Evolutionary conservation across 2,329 filamentous ascomycete genomes (phyloP), one percentile per base, ranked within the genome.

Genomic region (Fusarium bactridioides): DNA sequence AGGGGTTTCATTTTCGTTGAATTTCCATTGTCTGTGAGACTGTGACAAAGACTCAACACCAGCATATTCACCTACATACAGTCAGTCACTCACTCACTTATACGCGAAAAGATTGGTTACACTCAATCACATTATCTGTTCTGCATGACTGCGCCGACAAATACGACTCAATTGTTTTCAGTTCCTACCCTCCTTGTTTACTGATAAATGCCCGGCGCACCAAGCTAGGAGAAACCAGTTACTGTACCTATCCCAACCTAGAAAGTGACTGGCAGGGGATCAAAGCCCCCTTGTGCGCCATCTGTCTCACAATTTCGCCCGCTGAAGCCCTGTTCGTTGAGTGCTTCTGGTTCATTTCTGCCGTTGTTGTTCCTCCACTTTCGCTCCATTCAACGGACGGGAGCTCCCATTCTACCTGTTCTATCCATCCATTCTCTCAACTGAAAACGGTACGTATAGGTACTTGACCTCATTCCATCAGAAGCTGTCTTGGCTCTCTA

Each of bases 401-500:
- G 58, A 67, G 48, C 41, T 61, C 41, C 56, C 64, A 53, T 33
- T 33, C 13, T 33, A 33, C 31, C 31, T 8, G 13, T 58, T 50
- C 45, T 48, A 48, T n/a, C 45, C n/a, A 43, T 43, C 33, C 41
- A 43, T 44, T 48, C 59, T 29, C 51, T 69, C 59, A 72, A 72
- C 64, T 64, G 54, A 67, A 64, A 74, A 62, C 44, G 29, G 62
- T 71, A 64, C 56, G 70, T 73, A 71, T 25, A 59, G 57, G 70
- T 67, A 66, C 63, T 38, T 43, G 63, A 27, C 53, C 62, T 69
- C 66, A 70, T 77, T 64, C 71, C 69, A 63, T 72, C 59, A 62
- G 59, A 63, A 53, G 61, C 60, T 66, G 54, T 58, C 63, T 73
- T 72, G 74, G 70, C 50, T 76, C 72, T 76, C 74, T 76, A 74